phyloP scores from a whole-genome alignment of 179 eudicot species.

The Nepenthes alata region DNA sequence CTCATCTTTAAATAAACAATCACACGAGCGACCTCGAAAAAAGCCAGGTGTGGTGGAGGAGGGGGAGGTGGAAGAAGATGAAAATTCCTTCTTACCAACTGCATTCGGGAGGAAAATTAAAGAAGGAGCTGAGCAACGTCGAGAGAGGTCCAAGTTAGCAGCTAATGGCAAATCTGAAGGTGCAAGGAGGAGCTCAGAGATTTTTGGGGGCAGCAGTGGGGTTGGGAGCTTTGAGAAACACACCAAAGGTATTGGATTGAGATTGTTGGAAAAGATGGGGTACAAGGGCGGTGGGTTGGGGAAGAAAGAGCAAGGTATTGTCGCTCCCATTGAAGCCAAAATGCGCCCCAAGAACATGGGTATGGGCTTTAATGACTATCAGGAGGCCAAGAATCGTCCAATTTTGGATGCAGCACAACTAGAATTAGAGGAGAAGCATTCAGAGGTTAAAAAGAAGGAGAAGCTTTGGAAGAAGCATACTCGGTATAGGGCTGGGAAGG shows the following conservation, averaged over 20 bases:
- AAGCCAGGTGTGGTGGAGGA: conserved; percentile 5
- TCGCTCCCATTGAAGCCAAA: conserved; percentile 74
- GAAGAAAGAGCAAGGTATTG: conserved; percentile 67
- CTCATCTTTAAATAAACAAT: conserved; percentile 8
- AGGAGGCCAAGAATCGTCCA: conserved; percentile 46
- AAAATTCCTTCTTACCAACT: conserved; percentile 35
- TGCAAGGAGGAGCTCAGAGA: conserved; percentile 13
- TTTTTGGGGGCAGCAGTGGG: conserved; percentile 14
- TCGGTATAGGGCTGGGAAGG: conserved; percentile 33
- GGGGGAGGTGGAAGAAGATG: conserved; percentile 24
- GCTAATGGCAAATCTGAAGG: conserved; percentile 13
- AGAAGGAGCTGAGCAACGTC: conserved; percentile 41
- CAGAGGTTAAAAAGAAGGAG: conserved; percentile 46
- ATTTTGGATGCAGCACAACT: conserved; percentile 15
- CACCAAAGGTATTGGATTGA: conserved; percentile 73
- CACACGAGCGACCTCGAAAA: neutral
- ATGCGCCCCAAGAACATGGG: conserved; percentile 79
- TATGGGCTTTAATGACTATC: conserved; percentile 70
- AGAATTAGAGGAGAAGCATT: conserved; percentile 37
- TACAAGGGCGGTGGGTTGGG: conserved; percentile 87
- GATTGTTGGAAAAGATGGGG: conserved; percentile 71
- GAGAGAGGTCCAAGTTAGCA: conserved; percentile 24
- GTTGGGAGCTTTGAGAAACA: conserved; percentile 66
- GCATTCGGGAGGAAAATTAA: conserved; percentile 60
- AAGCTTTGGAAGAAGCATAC: conserved; percentile 50